Evolutionary conservation across 345 rosid species (phyloP).

Genomic region (Eucalyptus camaldulensis): DNA sequence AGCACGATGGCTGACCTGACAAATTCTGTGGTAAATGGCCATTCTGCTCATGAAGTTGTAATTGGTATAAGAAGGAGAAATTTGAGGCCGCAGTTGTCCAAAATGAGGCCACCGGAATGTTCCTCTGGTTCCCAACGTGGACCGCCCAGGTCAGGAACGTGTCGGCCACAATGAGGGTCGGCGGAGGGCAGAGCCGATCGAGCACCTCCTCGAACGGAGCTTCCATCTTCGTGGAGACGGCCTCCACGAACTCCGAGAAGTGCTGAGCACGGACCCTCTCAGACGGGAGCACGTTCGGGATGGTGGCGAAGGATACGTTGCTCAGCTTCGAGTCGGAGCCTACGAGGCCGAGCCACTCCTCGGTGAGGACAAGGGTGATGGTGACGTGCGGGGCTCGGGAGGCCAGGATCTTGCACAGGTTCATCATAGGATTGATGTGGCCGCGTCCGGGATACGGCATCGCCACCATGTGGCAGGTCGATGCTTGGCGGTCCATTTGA

Average conservation of each 20-base stretch:
- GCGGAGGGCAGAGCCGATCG: conserved; percentile 5
- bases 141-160: conserved; percentile 18
- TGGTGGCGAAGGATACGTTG: neutral
- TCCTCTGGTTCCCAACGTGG: conserved; percentile 11
- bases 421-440: conserved; percentile 24
- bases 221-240: neutral
- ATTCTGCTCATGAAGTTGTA: neutral
- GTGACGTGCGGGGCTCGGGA: neutral
- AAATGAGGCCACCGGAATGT: conserved; percentile 41
- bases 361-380: conserved; percentile 11
- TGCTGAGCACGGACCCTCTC: conserved; percentile 6
- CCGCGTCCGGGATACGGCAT: conserved; percentile 16
- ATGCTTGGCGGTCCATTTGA: neutral
- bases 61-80: conserved; percentile 10
- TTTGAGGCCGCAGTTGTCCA: conserved; percentile 28
- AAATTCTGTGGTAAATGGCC: conserved; percentile 4
- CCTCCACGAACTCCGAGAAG: neutral
- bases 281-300: conserved; percentile 16
- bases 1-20: conserved; percentile 3
- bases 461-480: conserved; percentile 1
- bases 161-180: conserved; percentile 16
- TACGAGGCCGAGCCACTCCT: conserved; percentile 16
- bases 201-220: conserved; percentile 1
- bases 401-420: conserved; percentile 11
- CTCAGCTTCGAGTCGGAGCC: neutral